Base-by-base conservation (phyloP, 2,329 filamentous ascomycete genomes). In the Fusarium sp. region DNA sequence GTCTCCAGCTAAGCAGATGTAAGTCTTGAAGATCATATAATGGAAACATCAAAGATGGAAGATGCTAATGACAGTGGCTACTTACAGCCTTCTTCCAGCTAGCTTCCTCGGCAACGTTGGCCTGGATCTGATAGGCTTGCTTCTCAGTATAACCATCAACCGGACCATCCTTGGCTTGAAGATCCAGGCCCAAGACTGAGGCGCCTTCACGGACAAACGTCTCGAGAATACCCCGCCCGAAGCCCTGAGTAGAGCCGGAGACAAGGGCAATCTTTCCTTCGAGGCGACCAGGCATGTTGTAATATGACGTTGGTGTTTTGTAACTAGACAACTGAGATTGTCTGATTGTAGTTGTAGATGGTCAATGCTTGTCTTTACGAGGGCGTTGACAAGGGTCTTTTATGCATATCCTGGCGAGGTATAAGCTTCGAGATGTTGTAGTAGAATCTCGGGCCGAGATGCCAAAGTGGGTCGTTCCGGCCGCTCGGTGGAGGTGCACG, bases 51-150 rank as follows among this genome's bases (percentile, higher is more conserved):
- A 23, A 23, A 23, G 18, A 23, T 23, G 18, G 18, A 23, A 23
- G 18, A 23, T 23, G 18, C 18, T 23, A 4, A 23, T 2, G 18
- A 23, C 18, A 23, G 18, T 23, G 18, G 18, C 18, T 23, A 46
- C 68, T 43, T 59, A 67, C 66, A 36, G 65, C 60, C 34, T 69
- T 66, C 7, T 36, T 15, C 68, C 65, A 69, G 40, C 59, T 66
- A 8, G 62, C 65, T 11, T 71, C 65, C 53, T 71, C 65, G 7
- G 68, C 62, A 23, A 71, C 68, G 15, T 71, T 62, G 60, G 68
- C 68, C 28, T 69, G 48, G 39, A 71, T 68, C 52, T 71, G 68
- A 37, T 71, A 71, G 50, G 65, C 65, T 37, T 65, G 65, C 50
- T 54, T 61, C 48, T 71, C 65, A 6, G 48, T 41, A 30, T 59